These are phyloP conservation scores for Phyllosticta capitalensis DNA, from an alignment of 2,329 filamentous ascomycete genomes.

Conservation along the genomic window DNA sequence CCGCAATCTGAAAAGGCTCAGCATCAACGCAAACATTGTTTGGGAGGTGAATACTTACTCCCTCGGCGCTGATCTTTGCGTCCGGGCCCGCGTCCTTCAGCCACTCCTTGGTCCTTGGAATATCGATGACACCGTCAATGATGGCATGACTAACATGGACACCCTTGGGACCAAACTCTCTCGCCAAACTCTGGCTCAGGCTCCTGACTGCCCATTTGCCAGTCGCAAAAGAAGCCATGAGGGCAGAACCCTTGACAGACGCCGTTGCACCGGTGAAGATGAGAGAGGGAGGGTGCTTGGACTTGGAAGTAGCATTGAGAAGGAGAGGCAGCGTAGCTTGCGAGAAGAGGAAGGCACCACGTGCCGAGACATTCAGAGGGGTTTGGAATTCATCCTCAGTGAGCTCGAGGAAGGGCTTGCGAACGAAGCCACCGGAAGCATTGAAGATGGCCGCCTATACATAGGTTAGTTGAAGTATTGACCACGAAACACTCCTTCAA, in stretches of 20 bases:
- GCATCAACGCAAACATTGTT: constrained; percentile 4
- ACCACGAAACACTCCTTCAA: not conserved
- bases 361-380: constrained; percentile 37
- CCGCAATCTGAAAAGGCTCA: constrained; percentile 57
- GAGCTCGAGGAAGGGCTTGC: constrained; percentile 53
- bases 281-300: constrained; percentile 61
- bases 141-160: constrained; percentile 76
- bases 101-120: constrained; percentile 57
- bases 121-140: constrained; percentile 79
- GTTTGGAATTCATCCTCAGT: constrained; percentile 47
- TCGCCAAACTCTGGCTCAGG: constrained; percentile 63
- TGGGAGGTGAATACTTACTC: constrained; percentile 43
- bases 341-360: constrained; percentile 68
- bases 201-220: constrained; percentile 74
- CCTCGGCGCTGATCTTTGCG: constrained; percentile 64
- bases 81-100: constrained; percentile 47
- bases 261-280: constrained; percentile 85
- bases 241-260: constrained; percentile 60
- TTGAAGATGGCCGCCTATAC: constrained; percentile 58
- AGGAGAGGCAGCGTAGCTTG: constrained; percentile 62
- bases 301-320: constrained; percentile 33
- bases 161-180: constrained; percentile 76
- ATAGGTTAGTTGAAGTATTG: not conserved
- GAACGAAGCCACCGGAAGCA: constrained; percentile 48
- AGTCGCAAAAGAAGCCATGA: constrained; percentile 61